Conservation (phyloP, 805 yeast genomes). For the Teunomyces panamensis region DNA sequence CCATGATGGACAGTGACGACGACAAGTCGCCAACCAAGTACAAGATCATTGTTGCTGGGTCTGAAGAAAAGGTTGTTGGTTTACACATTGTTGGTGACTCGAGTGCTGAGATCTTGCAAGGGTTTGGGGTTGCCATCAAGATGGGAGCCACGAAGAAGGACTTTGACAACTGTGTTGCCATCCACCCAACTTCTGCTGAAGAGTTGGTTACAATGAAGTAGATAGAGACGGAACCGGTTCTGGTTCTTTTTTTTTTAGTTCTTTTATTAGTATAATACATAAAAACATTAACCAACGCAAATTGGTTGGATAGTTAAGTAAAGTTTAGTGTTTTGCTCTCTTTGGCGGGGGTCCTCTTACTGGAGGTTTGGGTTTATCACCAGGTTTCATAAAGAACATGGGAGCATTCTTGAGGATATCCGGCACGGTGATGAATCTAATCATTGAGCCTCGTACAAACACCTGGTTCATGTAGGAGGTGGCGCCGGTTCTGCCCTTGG, state of each 20-base stretch:
- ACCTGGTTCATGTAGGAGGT: conserved; percentile 78
- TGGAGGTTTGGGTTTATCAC: conserved; percentile 67
- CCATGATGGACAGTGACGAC: conserved; percentile 62
- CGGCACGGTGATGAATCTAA: conserved; percentile 81
- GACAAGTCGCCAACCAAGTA: conserved; percentile 84
- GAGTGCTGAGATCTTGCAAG: conserved; percentile 92
- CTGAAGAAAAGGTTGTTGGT: conserved; percentile 91
- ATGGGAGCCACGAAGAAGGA: conserved; percentile 99
- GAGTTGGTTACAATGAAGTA: conserved; percentile 81
- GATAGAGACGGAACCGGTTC: conserved; percentile 9
- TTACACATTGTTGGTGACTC: conserved; percentile 90
- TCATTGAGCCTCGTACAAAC: conserved; percentile 87
- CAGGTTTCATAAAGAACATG: conserved; percentile 61
- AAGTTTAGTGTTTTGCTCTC: conserved; percentile 20
- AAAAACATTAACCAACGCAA: too few relatives aligned
- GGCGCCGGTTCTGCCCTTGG: conserved; percentile 63
- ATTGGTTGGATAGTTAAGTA: too few relatives aligned
- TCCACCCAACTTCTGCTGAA: conserved; percentile 98
- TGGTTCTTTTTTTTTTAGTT: too few relatives aligned
- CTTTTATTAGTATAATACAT: not conserved
- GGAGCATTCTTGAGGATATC: conserved; percentile 89
- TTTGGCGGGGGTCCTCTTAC: conserved; percentile 46
- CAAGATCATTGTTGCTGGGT: conserved; percentile 74
- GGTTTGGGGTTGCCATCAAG: conserved; percentile 96
- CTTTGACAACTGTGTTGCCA: conserved; percentile 94